These are phyloP conservation scores for Rhododendron simsii DNA, from an alignment of 148 eudicot species.

Conservation along the genomic window DNA sequence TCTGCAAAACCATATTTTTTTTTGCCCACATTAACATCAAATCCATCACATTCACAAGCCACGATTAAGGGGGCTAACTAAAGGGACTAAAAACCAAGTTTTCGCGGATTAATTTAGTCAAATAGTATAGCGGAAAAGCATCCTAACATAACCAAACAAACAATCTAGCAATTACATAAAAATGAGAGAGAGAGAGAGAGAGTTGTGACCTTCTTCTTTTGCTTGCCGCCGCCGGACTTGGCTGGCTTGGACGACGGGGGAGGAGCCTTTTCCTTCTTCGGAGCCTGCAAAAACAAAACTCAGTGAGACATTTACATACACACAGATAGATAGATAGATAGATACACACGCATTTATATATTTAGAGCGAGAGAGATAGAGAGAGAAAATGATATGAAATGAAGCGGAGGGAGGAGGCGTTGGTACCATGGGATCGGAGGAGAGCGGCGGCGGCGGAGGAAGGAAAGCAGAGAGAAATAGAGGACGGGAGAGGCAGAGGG, in stretches of 20 bases:
- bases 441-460: neutral
- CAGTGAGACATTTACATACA: too few species aligned
- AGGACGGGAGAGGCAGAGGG: neutral
- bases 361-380: neutral
- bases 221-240: constrained; percentile 95
- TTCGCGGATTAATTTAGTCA: neutral
- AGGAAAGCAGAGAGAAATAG: neutral
- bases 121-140: neutral
- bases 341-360: neutral
- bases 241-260: constrained; percentile 93
- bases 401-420: neutral
- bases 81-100: too few species aligned
- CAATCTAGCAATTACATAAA: neutral
- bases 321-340: neutral
- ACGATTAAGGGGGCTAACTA: neutral
- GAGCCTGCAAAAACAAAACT: constrained; percentile 45
- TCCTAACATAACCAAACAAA: neutral
- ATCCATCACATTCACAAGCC: neutral
- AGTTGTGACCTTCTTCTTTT: constrained; percentile 77
- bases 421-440: constrained; percentile 13
- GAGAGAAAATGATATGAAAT: neutral
- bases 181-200: neutral
- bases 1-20: constrained; percentile 28
- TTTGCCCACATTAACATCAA: neutral
- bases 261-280: constrained; percentile 80